Base-by-base conservation (phyloP, 768 basidiomycete genomes). In the Auriscalpium orientale region DNA sequence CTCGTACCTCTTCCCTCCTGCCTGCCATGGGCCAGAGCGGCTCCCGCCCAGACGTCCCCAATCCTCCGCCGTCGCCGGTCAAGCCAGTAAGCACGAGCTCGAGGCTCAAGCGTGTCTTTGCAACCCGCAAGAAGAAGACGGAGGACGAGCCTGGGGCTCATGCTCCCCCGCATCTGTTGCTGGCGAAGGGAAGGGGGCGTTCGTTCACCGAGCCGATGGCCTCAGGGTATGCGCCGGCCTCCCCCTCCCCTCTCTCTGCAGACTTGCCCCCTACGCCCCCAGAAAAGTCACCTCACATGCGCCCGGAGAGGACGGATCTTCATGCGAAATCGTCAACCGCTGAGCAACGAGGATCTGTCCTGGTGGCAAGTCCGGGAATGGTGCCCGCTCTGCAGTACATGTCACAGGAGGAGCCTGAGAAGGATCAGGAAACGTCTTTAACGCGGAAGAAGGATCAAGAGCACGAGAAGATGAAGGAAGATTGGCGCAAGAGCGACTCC, bases 401-500 rank as follows among this genome's bases (percentile, higher is more conserved):
- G 60, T 68, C 59, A 18, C 70, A 66, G 21, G 75, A 74, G 58
- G 74, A 74, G 57, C 60, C 61, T 58, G 60, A 46, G 55, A 68
- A 66, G 16, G 62, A 58, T 34, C 12, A 56, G 3, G 46, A 20
- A 11, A 38, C 34, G 45, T 20, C 52, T 8, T 35, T 36, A 3
- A 46, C 44, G 22, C 67, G 65, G 59, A 66, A 57, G 62, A 73
- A 63, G 49, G 70, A 71, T 33, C 55, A 61, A 28, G 64, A 64
- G 49, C 38, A 52, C 33, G 66, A 65, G 20, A 61, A 59, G 59
- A 62, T 66, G 64, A 90, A 85, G 72, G 89, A 91, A 59, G 75
- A 76, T 35, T 87, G 88, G 85, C 74, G 89, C 64, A 88, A 87
- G 71, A 89, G 88, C 62, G 89, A 91, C 68, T 84, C 89, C 7